phyloP scores from a whole-genome alignment of 768 basidiomycete species.

The Lentinula guzmanii region DNA sequence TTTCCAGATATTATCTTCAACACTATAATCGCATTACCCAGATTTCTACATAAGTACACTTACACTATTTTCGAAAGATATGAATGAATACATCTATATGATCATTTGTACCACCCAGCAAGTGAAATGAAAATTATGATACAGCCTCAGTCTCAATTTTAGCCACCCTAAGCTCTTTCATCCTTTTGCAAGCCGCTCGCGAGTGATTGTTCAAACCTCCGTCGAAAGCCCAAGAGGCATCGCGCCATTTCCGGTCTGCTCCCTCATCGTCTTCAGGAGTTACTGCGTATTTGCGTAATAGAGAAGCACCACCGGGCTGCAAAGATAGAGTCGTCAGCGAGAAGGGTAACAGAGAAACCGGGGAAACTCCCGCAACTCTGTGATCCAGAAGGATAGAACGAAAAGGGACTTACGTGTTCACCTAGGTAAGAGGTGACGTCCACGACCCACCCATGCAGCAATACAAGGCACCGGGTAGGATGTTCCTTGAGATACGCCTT shows the following conservation, averaged over 20 bases:
- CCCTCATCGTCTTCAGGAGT: constrained; percentile 11
- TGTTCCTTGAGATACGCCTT: constrained; percentile 16
- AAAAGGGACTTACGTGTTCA: constrained; percentile 54
- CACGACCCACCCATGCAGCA: constrained; percentile 56
- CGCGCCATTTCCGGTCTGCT: constrained; percentile 21
- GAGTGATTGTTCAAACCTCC: constrained; percentile 74
- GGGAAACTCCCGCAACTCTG: background rate
- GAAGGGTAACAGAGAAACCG: background rate
- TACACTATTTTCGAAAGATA: too few species aligned
- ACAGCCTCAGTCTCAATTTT: constrained; percentile 7
- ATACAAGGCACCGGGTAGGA: constrained; percentile 38
- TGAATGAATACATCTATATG: too few species aligned
- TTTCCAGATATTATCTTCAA: too few species aligned
- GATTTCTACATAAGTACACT: too few species aligned
- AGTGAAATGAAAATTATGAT: background rate
- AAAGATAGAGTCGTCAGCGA: constrained; percentile 1
- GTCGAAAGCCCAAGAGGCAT: constrained; percentile 61
- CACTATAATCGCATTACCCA: too few species aligned
- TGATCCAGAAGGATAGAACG: too few species aligned
- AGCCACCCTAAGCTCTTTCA: constrained; percentile 46
- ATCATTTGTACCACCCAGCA: too few species aligned
- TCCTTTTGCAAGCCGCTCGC: constrained; percentile 42
- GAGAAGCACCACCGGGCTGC: constrained; percentile 57
- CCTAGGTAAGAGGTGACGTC: constrained; percentile 57
- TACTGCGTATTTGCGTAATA: constrained; percentile 47